phyloP scores from a whole-genome alignment of 2,329 filamentous ascomycete genomes.

The Apiospora aurea region DNA sequence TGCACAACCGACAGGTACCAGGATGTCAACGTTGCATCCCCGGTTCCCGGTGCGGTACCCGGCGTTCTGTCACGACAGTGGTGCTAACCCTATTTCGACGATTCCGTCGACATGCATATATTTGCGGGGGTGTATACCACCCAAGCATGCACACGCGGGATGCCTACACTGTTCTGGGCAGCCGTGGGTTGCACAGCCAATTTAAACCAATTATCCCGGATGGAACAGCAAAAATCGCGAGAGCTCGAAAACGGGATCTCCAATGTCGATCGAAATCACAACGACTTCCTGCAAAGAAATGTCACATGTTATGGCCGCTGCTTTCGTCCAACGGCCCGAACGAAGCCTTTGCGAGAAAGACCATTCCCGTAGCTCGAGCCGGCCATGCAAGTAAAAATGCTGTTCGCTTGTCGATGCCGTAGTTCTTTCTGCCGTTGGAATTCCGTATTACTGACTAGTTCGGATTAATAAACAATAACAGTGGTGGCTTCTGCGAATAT shows the following conservation, averaged over 20 bases:
- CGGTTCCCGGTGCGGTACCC: neutral
- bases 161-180: neutral
- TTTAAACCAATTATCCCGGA: neutral
- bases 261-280: conserved; percentile 8
- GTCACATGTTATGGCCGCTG: neutral
- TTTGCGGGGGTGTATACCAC: neutral
- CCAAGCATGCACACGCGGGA: neutral
- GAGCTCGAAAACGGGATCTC: neutral
- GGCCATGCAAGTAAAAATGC: neutral
- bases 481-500: neutral
- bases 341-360: neutral
- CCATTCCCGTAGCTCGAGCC: neutral
- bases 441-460: neutral
- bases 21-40: neutral
- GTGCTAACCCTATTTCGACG: neutral
- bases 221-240: neutral
- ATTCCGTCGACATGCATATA: neutral
- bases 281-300: neutral
- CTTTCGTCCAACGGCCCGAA: neutral
- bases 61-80: neutral
- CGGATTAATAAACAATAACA: neutral
- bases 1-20: neutral
- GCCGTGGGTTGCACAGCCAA: neutral
- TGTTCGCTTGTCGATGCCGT: neutral
- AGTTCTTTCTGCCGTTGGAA: neutral